Evolutionary conservation across 164 flowering plant species (phyloP).

Genomic region (Macadamia integrifolia): DNA sequence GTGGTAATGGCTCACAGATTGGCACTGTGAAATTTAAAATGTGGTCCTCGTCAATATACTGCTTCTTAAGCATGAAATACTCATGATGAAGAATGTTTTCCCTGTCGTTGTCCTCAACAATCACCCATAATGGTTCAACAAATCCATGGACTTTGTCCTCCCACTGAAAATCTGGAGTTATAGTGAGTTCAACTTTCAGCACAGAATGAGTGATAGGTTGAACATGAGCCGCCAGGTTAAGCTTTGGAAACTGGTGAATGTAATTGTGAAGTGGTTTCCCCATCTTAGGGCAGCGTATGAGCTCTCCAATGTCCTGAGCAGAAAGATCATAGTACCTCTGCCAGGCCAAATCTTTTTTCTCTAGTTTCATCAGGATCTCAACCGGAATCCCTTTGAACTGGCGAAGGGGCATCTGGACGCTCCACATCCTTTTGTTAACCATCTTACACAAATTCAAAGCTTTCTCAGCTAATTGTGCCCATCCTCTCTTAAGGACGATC

Average conservation of each 20-base stretch:
- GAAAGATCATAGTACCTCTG: slow-evolving; percentile 91
- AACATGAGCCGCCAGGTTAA: slow-evolving; percentile 90
- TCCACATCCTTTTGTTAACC: slow-evolving; percentile 94
- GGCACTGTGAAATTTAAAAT: slow-evolving; percentile 83
- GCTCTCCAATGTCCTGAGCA: slow-evolving; percentile 87
- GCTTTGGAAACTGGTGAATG: slow-evolving; percentile 93
- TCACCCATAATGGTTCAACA: slow-evolving; percentile 93
- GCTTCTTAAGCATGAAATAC: slow-evolving; percentile 89
- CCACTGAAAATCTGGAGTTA: slow-evolving; percentile 96
- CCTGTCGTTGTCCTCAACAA: slow-evolving; percentile 96
- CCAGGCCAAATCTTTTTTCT: slow-evolving; percentile 96
- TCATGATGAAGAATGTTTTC: slow-evolving; percentile 94
- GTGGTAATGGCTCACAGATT: slow-evolving; percentile 87
- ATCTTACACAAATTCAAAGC: slow-evolving; percentile 92
- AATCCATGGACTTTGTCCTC: slow-evolving; percentile 92
- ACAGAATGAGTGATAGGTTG: slow-evolving; percentile 95
- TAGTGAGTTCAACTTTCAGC: slow-evolving; percentile 83
- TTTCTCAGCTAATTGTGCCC: slow-evolving; percentile 96
- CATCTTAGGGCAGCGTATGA: slow-evolving; percentile 69
- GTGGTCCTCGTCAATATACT: slow-evolving; percentile 90
- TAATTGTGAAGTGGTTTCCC: slow-evolving; percentile 76
- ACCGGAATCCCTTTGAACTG: slow-evolving; percentile 81
- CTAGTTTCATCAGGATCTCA: slow-evolving; percentile 76
- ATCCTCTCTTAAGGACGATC: slow-evolving; percentile 89
- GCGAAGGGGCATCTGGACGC: slow-evolving; percentile 95